Percentiles rank a stretch among this genome's conserved stretches.
phyloP scores from a whole-genome alignment of 2,329 filamentous ascomycete species.

The Sporothrix pseudoabietina region DNA sequence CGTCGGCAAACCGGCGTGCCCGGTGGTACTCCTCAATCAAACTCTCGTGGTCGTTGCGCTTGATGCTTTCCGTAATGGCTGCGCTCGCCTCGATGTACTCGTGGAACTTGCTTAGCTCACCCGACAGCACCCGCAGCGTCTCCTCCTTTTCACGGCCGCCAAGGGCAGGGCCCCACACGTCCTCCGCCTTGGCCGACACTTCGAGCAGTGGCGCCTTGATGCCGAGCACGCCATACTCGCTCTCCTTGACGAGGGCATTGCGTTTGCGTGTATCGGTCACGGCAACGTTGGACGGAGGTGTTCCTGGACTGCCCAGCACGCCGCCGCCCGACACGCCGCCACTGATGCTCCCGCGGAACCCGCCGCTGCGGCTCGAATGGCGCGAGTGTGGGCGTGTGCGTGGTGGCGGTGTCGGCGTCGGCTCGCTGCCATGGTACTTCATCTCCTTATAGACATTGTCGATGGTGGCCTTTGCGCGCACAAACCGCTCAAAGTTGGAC shows the following conservation, averaged over 20 bases:
- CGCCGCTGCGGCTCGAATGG: slow-evolving; percentile 66
- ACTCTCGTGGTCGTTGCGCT: slow-evolving; percentile 84
- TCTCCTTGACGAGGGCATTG: slow-evolving; percentile 89
- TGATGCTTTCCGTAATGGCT: slow-evolving; percentile 79
- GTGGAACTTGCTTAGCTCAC: slow-evolving; percentile 75
- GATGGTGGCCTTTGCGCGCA: slow-evolving; percentile 94
- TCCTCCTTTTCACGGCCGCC: slow-evolving; percentile 91
- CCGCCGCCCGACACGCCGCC: slow-evolving; percentile 15
- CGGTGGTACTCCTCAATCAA: slow-evolving; percentile 84
- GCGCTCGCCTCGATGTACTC: slow-evolving; percentile 81
- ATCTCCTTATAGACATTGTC: slow-evolving; percentile 99
- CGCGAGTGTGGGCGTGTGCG: slow-evolving; percentile 60
- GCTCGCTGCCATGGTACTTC: slow-evolving; percentile 70
- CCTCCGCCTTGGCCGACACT: slow-evolving; percentile 89
- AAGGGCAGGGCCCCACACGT: slow-evolving; percentile 94
- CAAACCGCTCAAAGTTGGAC: slow-evolving; percentile 97
- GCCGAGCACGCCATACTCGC: slow-evolving; percentile 82
- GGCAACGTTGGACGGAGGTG: slow-evolving; percentile 12
- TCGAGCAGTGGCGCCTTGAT: slow-evolving; percentile 88
- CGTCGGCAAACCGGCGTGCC: slow-evolving; percentile 79
- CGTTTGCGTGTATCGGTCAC: slow-evolving; percentile 60
- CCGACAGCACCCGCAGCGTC: slow-evolving; percentile 75
- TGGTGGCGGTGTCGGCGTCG: slow-evolving; percentile 46
- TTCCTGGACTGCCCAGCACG: slow-evolving; percentile 11
- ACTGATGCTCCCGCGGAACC: slow-evolving; percentile 58